Evolutionary conservation across 1,284 basidiomycete species (phyloP), one percentile per base, ranked within the genome.

Genomic region (Neonothopanus nambi): DNA sequence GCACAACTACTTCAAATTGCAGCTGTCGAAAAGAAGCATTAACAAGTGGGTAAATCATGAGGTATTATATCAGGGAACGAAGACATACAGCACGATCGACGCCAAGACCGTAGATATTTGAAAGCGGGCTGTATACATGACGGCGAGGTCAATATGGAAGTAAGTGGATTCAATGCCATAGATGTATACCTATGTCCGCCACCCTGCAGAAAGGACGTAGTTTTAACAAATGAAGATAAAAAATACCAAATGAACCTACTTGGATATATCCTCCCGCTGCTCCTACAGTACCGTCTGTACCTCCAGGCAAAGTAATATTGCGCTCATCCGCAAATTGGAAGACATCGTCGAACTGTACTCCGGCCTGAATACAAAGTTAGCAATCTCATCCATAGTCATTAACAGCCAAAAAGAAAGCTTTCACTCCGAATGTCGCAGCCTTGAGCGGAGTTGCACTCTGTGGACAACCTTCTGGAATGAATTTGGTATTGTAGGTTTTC

Each of bases 391-490:
- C 23, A 30, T 12, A 7, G n/a, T 33, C 26, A 23, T 20, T 37
- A 17, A 21, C 6, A 45, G 43, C n/a, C n/a, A n/a, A n/a, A n/a
- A 18, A 5, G 43, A 26, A 36, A 48, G 12, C 17, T 59, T 57
- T 28, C 43, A 64, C 64, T 36, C 61, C 63, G 17, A 59, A 49
- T 20, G 64, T 65, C 7, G 64, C 53, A 17, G 59, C 56, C 6
- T 11, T 43, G 44, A 52, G 48, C 46, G n/a, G 46, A 28, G 11
- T 43, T 35, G 35, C 48, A 18, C 33, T 5, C 5, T 5, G 11
- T 28, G 26, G 11, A 28, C 57, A 51, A 24, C 57, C 55, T 51
- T 58, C 41, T 12, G 59, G 57, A 9, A 42, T 23, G 49, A 60
- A 60, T 9, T 23, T n/a, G 11, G 42, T 51, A 4, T 41, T 42